Percentiles rank a stretch among this genome's conserved stretches.
Evolutionary conservation across 106 monocot genomes (phyloP).

Genomic region (Dendrobium huoshanense): DNA sequence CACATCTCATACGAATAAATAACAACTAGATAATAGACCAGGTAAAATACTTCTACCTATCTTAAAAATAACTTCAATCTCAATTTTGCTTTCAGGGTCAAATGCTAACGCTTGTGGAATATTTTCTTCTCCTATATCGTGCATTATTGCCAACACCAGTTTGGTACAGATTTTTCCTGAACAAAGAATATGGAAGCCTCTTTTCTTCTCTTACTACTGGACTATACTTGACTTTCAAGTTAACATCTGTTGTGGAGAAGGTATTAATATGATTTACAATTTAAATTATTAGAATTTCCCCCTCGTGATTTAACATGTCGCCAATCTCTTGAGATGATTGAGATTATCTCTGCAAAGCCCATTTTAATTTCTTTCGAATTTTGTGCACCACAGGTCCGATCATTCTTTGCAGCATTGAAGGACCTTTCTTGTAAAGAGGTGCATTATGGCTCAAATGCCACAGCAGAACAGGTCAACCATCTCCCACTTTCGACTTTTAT

Average conservation of each 20-base stretch:
- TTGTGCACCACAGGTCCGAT: slow-evolving; percentile 29
- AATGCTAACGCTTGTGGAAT: slow-evolving; percentile 56
- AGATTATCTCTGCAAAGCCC: too few species aligned
- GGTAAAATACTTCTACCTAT: background rate
- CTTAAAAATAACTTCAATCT: background rate
- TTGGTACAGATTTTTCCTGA: slow-evolving; percentile 63
- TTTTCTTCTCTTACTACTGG: slow-evolving; percentile 61
- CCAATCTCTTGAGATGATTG: background rate
- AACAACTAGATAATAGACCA: too few species aligned
- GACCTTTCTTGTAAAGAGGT: slow-evolving; percentile 53
- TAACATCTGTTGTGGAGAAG: slow-evolving; percentile 54
- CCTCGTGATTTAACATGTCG: background rate
- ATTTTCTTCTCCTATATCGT: slow-evolving; percentile 49
- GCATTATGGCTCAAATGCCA: slow-evolving; percentile 71
- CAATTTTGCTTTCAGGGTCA: slow-evolving; percentile 30
- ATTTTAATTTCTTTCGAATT: background rate
- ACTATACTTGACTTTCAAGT: slow-evolving; percentile 51
- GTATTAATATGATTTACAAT: slow-evolving; percentile 9
- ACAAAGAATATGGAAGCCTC: slow-evolving; percentile 55
- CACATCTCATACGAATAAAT: too few species aligned
- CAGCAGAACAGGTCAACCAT: slow-evolving; percentile 47
- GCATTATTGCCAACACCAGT: slow-evolving; percentile 51
- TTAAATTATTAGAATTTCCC: background rate
- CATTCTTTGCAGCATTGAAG: slow-evolving; percentile 50
- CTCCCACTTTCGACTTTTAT: background rate